Conservation (phyloP, 768 basidiomycete species). For the Daedalea quercina region DNA sequence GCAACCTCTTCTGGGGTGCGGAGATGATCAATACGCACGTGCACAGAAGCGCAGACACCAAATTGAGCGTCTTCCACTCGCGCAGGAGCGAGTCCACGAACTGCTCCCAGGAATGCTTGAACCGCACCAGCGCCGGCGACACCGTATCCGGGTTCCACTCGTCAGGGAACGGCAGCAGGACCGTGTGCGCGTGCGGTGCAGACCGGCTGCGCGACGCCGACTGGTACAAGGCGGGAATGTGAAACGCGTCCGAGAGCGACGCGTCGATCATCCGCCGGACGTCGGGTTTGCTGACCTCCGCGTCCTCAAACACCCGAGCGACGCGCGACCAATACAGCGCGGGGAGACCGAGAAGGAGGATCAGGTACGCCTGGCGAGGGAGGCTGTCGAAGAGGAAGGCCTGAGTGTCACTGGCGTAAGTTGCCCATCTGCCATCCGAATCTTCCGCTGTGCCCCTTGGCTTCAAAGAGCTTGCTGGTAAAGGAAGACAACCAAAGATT, state of each 20-base stretch:
- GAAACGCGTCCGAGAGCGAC: conserved; percentile 6
- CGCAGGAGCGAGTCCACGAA: conserved; percentile 65
- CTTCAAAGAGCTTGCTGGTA: conserved; percentile 7
- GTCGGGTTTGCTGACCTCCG: conserved; percentile 71
- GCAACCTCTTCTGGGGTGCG: conserved; percentile 2
- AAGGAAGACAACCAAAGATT: conserved; percentile 12
- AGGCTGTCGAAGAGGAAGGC: conserved; percentile 30
- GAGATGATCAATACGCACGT: conserved; percentile 30
- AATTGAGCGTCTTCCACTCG: conserved; percentile 74
- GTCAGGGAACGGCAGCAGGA: conserved; percentile 25
- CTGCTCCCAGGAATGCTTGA: conserved; percentile 60
- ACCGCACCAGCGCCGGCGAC: conserved; percentile 57
- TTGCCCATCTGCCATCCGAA: conserved; percentile 8
- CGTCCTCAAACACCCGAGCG: conserved; percentile 68
- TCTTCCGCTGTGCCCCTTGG: background rate
- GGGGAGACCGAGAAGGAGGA: conserved; percentile 60
- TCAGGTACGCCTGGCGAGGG: conserved; percentile 38
- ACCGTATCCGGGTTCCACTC: conserved; percentile 40
- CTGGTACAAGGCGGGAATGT: background rate
- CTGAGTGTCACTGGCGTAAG: conserved; percentile 11
- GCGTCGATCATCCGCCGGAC: conserved; percentile 38
- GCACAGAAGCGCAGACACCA: conserved; percentile 59
- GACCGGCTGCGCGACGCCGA: background rate
- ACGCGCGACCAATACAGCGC: conserved; percentile 77
- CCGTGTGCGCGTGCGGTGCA: background rate